These are phyloP conservation scores for Fusarium vanettenii DNA, from an alignment of 2,329 filamentous ascomycete species.

Conservation along the genomic window DNA sequence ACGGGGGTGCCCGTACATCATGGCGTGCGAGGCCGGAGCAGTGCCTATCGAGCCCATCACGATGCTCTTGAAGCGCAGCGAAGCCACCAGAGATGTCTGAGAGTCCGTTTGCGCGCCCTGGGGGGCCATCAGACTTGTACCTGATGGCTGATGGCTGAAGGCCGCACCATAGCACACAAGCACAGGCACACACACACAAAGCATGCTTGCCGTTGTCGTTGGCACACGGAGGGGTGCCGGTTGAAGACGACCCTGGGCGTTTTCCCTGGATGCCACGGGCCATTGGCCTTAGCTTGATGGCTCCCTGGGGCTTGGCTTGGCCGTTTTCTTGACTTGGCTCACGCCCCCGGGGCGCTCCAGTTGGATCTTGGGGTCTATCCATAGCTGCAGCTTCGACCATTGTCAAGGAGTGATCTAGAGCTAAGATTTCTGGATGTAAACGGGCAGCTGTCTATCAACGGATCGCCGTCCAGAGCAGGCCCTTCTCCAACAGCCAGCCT, in stretches of 20 bases:
- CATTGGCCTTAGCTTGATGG: constrained; percentile 28
- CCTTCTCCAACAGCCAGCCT: constrained; percentile 34
- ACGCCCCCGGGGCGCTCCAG: constrained; percentile 25
- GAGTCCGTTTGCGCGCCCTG: constrained; percentile 33
- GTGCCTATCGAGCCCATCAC: constrained; percentile 16
- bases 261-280: constrained; percentile 32
- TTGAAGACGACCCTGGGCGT: constrained; percentile 24
- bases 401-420: constrained; percentile 32
- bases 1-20: constrained; percentile 24
- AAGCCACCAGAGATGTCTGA: constrained; percentile 18
- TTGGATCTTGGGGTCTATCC: constrained; percentile 30
- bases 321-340: constrained; percentile 23
- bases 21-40: constrained; percentile 18
- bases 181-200: constrained; percentile 38
- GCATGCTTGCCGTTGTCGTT: constrained; percentile 31
- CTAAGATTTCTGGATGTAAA: constrained; percentile 31
- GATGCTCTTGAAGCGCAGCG: constrained; percentile 13
- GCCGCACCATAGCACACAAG: constrained; percentile 30
- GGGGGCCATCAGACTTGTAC: constrained; percentile 25
- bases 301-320: constrained; percentile 24
- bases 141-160: constrained; percentile 11
- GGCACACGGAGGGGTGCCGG: constrained; percentile 33
- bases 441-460: constrained; percentile 38
- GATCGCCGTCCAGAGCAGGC: constrained; percentile 34
- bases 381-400: constrained; percentile 28